phyloP scores from a whole-genome alignment of 805 yeast species.

The Metschnikowia vanudenii region DNA sequence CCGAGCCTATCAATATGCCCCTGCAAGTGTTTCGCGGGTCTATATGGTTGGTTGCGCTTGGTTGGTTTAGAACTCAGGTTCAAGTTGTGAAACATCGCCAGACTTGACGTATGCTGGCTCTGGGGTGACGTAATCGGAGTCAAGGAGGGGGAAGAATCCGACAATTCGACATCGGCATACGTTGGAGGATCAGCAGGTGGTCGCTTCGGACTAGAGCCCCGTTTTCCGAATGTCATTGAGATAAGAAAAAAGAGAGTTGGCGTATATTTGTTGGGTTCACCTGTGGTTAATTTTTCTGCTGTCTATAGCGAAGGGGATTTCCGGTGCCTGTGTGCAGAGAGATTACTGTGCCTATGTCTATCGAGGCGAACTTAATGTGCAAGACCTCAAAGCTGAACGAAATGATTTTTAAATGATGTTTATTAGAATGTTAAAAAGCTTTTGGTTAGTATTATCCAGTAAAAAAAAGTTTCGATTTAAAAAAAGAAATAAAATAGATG shows the following conservation, averaged over 20 bases:
- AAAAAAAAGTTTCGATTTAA: not conserved
- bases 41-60: conserved; percentile 28
- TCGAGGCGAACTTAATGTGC: not conserved
- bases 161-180: conserved; percentile 20
- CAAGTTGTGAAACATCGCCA: not conserved
- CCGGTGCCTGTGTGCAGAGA: not conserved
- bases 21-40: conserved; percentile 36
- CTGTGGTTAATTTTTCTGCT: not conserved
- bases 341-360: not conserved
- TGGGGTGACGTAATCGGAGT: conserved; percentile 13
- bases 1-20: conserved; percentile 30
- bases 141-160: conserved; percentile 10
- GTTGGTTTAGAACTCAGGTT: conserved; percentile 8
- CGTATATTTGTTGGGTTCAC: not conserved
- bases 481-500: conserved; percentile 1
- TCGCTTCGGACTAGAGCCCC: not conserved
- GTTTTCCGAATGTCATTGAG: not conserved
- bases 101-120: not conserved
- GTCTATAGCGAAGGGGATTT: not conserved
- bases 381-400: not conserved
- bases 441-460: conserved; percentile 1
- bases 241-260: not conserved
- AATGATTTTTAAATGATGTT: no score
- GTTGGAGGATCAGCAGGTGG: conserved; percentile 24
- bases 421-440: not conserved